A percentile compares a stretch with the other conserved stretches of the same genome.
Conservation (phyloP, 768 basidiomycete species). For the Kwoniella sp. region DNA sequence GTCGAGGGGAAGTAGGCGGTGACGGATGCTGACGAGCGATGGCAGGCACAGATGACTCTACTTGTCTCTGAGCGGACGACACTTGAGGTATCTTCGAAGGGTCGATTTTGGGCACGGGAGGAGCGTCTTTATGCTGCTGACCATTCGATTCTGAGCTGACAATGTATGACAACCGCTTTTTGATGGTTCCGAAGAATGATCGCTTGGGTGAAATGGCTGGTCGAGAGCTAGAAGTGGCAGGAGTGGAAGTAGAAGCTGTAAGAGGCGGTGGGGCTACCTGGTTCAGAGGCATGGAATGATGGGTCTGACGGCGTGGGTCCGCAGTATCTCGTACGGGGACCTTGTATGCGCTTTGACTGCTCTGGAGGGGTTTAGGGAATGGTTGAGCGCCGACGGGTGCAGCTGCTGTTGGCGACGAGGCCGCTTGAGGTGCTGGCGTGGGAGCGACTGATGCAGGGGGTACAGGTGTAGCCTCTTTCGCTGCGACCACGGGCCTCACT, state of each 20-base stretch:
- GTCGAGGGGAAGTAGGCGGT: background rate
- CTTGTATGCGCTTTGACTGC: constrained; percentile 15
- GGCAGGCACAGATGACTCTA: background rate
- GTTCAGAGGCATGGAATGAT: constrained; percentile 20
- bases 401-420: background rate
- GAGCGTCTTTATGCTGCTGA: constrained; percentile 1
- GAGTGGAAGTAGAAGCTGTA: background rate
- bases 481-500: background rate
- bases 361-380: constrained; percentile 13
- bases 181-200: constrained; percentile 33
- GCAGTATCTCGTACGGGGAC: background rate
- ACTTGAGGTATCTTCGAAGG: background rate
- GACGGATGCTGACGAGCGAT: background rate
- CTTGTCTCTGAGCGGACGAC: background rate
- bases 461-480: background rate
- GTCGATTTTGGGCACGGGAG: constrained; percentile 9
- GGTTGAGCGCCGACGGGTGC: background rate
- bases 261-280: constrained; percentile 1
- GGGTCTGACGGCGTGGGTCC: constrained; percentile 4
- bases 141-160: constrained; percentile 1
- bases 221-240: constrained; percentile 2
- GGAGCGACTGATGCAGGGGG: background rate
- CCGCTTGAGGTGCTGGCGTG: background rate
- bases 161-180: constrained; percentile 24
- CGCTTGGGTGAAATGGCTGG: constrained; percentile 15